Base-by-base conservation (phyloP, 495 filamentous ascomycete species). In the Talaromyces proteolyticus region DNA sequence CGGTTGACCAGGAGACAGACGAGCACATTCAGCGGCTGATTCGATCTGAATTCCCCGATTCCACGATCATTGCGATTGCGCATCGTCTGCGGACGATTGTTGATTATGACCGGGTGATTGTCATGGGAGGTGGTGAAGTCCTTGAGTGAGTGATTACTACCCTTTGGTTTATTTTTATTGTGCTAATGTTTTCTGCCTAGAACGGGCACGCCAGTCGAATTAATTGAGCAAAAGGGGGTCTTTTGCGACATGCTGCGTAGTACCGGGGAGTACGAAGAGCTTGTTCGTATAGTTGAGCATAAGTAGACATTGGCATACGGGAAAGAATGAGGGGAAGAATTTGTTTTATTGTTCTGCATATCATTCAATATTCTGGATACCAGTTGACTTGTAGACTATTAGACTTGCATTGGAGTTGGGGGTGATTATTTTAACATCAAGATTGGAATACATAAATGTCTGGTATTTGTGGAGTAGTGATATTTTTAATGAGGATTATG, bases 1-100 rank as follows among this genome's bases (percentile, higher is more conserved):
- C 91, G 2, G 75, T 98, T 16, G 93, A 98, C 64, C 95, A 91
- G 43, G 92, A 90, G 61, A 91, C 88, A 14, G 93, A 98, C 68
- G 89, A 88, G 29, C 87, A 95, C 6, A 93, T 98, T 0, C 93
- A 98, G 67, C 87, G 87, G 29, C 93, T 94, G 17, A 77, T 98
- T 23, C 91, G 96, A 55, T 84, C 77, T 39, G 93, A 90, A 38
- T 79, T 90, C 14, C 76, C 86, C 54, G 93, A 91, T 12, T 81
- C 94, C 21, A 98, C 93, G 1, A 97, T 92, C 8, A 95, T 97
- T 61, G 86, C 91, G 12, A 97, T 98, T 60, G 94, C 93, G 25
- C 93, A 98, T 65, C 82, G 93, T 42, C 74, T 98, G 26, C 91
- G 89, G 1, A 98, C 93, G 24, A 95, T 98, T 71, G 91, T 86